Base-by-base conservation (phyloP, 2,329 filamentous ascomycete genomes). In the Scolecobasidium constrictum region DNA sequence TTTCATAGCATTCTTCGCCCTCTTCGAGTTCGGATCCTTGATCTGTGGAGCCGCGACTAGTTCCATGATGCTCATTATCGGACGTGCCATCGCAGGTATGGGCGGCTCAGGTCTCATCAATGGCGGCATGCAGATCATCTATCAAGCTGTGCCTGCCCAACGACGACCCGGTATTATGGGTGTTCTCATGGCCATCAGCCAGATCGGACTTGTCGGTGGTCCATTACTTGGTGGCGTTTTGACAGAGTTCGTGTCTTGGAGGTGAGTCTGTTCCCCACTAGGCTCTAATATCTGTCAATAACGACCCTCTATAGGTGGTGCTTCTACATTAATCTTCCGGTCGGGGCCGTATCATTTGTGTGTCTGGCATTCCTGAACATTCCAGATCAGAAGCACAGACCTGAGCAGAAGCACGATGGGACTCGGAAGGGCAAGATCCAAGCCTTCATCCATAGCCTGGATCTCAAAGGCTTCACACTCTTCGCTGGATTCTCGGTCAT, bases 51-150 rank as follows among this genome's bases (percentile, higher is more conserved):
- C 40, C 1, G 67, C 74, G 0, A 58, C 52, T 1, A 69, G 61
- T 6, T 73, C 71, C 0, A 49, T 56, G 0, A 71, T 72, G 61
- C 65, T 78, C 42, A 78, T 78, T 41, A 52, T 69, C 6, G 73
- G 73, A 2, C 66, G 75, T 4, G 68, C 70, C 2, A 56, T 78
- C 2, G 69, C 74, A 0, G 75, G 75, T 0, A 47, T 69, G 0
- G 75, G 75, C 2, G 63, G 62, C 1, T 64, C 72, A 2, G 75
- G 69, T 0, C 48, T 78, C 2, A 60, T 67, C 43, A 72, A 66
- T 16, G 74, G 75, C 0, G 60, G 61, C 3, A 56, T 77, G 47
- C 73, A 63, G 4, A 72, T 77, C 28, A 52, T 73, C 16, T 61
- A 64, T 0, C 65, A 63, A 41, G 57, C 58, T 1, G 61, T 66